phyloP scores from a whole-genome alignment of 2,329 filamentous ascomycete genomes.

The Macroventuria anomochaeta region DNA sequence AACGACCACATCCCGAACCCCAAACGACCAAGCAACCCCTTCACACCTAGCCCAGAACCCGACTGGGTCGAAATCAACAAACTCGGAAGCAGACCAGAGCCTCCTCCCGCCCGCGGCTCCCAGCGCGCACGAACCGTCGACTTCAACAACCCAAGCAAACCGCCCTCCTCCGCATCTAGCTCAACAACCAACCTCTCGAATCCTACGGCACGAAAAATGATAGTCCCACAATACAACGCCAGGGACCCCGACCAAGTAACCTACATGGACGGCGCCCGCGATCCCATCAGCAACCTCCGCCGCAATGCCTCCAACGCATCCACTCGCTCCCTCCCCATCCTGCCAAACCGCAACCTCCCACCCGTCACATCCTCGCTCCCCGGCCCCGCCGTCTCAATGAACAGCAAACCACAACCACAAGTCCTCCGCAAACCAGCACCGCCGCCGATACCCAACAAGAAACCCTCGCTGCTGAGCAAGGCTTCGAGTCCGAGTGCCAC shows the following conservation, averaged over 20 bases:
- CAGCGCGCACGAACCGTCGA: constrained; percentile 39
- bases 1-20: constrained; percentile 72
- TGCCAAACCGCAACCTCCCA: constrained; percentile 16
- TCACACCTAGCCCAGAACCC: constrained; percentile 72
- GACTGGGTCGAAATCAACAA: constrained; percentile 74
- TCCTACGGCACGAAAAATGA: constrained; percentile 38
- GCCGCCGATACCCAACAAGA: constrained; percentile 44
- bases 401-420: constrained; percentile 29
- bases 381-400: neutral
- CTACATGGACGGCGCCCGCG: constrained; percentile 30
- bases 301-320: constrained; percentile 37
- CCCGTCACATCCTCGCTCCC: constrained; percentile 10
- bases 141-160: constrained; percentile 30
- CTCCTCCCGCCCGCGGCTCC: constrained; percentile 42
- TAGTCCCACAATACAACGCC: constrained; percentile 39
- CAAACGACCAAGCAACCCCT: constrained; percentile 80
- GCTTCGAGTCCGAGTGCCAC: constrained; percentile 12
- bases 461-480: constrained; percentile 37
- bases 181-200: constrained; percentile 33
- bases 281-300: constrained; percentile 27
- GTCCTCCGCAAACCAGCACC: constrained; percentile 45
- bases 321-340: constrained; percentile 39
- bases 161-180: constrained; percentile 18
- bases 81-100: constrained; percentile 35
- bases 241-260: constrained; percentile 28